Conservation (phyloP, 345 rosid genomes). For the Eucalyptus pauciflora region DNA sequence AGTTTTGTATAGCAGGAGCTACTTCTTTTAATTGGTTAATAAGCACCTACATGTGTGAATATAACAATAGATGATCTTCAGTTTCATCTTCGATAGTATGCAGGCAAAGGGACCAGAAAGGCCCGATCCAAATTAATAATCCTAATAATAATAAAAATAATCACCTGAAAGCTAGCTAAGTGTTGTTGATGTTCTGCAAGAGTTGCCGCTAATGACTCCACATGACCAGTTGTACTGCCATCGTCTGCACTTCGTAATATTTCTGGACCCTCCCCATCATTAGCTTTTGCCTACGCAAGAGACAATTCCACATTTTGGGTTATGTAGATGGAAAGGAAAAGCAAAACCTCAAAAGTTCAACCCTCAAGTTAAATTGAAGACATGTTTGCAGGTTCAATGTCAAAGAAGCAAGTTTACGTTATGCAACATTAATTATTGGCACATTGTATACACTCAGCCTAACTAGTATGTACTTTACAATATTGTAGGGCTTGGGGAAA, state of each 20-base stretch:
- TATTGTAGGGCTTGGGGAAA: background rate
- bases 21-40: conserved; percentile 89
- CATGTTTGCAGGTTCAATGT: background rate
- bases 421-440: background rate
- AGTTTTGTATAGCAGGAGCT: conserved; percentile 77
- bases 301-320: background rate
- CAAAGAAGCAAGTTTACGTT: background rate
- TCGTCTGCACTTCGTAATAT: conserved; percentile 66
- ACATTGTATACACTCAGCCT: background rate
- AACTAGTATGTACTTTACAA: background rate
- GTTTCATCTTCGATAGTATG: background rate
- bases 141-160: background rate
- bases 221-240: conserved; percentile 79
- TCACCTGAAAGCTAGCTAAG: conserved; percentile 95
- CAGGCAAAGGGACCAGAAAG: background rate
- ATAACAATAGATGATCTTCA: background rate
- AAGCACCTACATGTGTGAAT: conserved; percentile 57
- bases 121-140: background rate
- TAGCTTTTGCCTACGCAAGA: conserved; percentile 79
- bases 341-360: background rate
- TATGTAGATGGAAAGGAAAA: background rate
- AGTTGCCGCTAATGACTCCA: conserved; percentile 85
- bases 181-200: conserved; percentile 96
- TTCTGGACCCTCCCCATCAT: conserved; percentile 98
- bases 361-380: background rate